Evolutionary conservation across 2,329 filamentous ascomycete genomes (phyloP), one percentile per base, ranked within the genome.

Genomic region (Pyrenophora tritici-repentis): DNA sequence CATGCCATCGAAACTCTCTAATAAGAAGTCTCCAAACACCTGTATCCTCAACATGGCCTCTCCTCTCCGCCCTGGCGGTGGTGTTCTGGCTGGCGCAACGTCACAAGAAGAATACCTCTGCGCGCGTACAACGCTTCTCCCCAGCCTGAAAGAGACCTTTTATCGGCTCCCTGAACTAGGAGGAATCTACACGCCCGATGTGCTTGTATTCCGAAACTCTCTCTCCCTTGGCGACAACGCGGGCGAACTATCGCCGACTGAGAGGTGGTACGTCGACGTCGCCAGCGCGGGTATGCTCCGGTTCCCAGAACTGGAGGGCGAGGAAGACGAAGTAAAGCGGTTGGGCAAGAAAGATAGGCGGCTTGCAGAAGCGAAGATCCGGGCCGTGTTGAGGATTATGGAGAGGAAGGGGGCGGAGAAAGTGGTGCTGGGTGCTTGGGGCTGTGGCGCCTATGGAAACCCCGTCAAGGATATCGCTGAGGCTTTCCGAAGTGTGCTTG

Each of bases 1-100:
- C 36, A 24, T 32, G 3, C 22, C 24, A 26, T 10, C 38, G 2
- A 53, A 58, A 29, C 16, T 43, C 13, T 34, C 39, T 4, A 40
- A 26, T 3, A 63, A 59, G 17, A 66, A 70, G 31, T 39, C 66
- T 9, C 58, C 63, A 1, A 79, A 79, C 32, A 76, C 83, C 1
- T 82, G 78, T 3, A 74, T 87, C 18, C 74, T 87, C 3, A 86
- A 85, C 66, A 86, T 87, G 83, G 84, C 83, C 0, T 87, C 84
- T 0, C 82, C 83, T 0, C 76, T 85, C 0, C 78, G 78, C 0
- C 82, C 85, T 0, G 85, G 85, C 10, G 85, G 84, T 6, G 85
- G 85, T 0, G 80, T 87, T 24, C 68, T 86, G 0, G 78, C 78
- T 12, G 85, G 85, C 16, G 82, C 83, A 0, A 81, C 80, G 7